These are phyloP conservation scores for Colletotrichum zoysiae DNA, from an alignment of 2,329 filamentous ascomycete genomes.

Conservation along the genomic window DNA sequence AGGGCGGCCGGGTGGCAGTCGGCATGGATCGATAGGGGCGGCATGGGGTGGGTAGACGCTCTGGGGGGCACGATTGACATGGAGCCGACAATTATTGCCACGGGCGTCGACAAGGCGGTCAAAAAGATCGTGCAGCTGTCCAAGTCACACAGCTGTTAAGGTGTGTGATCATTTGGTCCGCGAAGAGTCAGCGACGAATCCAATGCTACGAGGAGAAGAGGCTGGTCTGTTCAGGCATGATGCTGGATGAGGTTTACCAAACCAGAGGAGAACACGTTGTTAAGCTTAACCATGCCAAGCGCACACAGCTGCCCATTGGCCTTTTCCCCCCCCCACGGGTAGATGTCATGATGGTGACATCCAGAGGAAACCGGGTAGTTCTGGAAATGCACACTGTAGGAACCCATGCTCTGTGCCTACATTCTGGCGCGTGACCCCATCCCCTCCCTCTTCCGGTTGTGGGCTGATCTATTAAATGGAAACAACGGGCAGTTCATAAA, in stretches of 20 bases:
- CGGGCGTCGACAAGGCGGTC: slow-evolving; percentile 69
- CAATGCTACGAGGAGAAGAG: background rate
- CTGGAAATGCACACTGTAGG: background rate
- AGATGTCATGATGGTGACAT: slow-evolving; percentile 8
- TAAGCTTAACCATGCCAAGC: slow-evolving; percentile 3
- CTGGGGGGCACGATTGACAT: slow-evolving; percentile 61
- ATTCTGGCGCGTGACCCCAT: background rate
- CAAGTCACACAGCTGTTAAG: background rate
- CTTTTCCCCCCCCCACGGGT: background rate
- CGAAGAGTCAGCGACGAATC: background rate
- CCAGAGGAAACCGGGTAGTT: background rate
- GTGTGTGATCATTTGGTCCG: background rate
- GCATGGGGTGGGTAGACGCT: slow-evolving; percentile 74
- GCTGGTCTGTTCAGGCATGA: background rate
- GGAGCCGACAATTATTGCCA: slow-evolving; percentile 66
- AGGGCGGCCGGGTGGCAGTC: slow-evolving; percentile 70
- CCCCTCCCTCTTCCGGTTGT: too few species aligned
- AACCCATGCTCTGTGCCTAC: background rate
- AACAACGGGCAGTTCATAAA: background rate
- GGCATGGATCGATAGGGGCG: slow-evolving; percentile 75
- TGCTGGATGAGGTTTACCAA: background rate
- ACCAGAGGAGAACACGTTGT: background rate
- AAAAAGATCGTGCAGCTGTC: slow-evolving; percentile 47
- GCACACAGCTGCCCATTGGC: background rate
- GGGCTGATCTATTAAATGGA: background rate